Conservation (phyloP, 345 rosid species). For the Aquilaria sinensis region DNA sequence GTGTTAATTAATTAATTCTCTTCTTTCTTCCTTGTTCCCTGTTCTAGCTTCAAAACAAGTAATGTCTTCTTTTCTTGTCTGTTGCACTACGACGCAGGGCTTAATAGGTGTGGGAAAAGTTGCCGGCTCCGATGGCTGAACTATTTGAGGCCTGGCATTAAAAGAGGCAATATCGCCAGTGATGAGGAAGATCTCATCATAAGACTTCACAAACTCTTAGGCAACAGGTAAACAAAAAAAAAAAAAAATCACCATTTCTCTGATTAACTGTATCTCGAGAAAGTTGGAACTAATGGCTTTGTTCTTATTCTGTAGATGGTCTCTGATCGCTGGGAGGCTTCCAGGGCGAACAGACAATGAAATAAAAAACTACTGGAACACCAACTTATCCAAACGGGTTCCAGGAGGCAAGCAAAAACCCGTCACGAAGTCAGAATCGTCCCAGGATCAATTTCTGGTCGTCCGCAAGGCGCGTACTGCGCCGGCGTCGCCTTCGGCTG, state of each 20-base stretch:
- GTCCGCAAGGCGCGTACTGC: too few species aligned
- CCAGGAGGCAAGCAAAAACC: not conserved
- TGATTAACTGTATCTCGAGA: too few species aligned
- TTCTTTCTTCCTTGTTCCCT: not conserved
- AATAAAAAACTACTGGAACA: constrained; percentile 46
- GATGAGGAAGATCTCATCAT: constrained; percentile 51
- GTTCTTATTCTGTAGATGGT: constrained; percentile 21
- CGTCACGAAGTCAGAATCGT: too few species aligned
- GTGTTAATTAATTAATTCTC: too few species aligned
- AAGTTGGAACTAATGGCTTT: not conserved
- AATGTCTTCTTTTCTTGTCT: not conserved
- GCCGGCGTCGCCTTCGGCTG: too few species aligned
- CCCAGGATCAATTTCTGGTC: too few species aligned
- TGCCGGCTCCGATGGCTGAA: constrained; percentile 55
- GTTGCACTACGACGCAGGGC: constrained; percentile 12
- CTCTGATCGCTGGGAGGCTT: constrained; percentile 36
- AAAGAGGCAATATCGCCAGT: constrained; percentile 42
- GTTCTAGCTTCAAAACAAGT: not conserved
- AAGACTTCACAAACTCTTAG: constrained; percentile 38
- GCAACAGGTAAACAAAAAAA: constrained; percentile 27
- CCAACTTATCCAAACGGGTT: constrained; percentile 12
- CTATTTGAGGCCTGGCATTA: constrained; percentile 45
- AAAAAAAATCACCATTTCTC: not conserved
- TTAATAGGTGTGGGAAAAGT: constrained; percentile 48
- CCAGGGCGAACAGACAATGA: constrained; percentile 54